Percentiles rank a stretch among this genome's conserved stretches.
Conservation (phyloP, 768 basidiomycete species). For the Auriscalpium vulgare region DNA sequence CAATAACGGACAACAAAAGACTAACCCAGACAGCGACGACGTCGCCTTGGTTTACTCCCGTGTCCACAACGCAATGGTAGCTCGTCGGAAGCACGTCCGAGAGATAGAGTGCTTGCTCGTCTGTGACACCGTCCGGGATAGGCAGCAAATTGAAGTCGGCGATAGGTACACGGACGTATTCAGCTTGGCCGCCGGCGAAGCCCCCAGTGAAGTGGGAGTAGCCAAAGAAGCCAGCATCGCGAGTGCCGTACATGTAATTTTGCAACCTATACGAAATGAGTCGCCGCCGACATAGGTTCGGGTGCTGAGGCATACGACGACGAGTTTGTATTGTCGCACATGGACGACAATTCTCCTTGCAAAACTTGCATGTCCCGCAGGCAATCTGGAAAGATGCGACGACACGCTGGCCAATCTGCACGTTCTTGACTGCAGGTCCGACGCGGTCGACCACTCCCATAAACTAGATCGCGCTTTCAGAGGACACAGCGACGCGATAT, state of each 20-base stretch:
- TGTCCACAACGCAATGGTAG: slow-evolving; percentile 69
- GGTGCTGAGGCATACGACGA: slow-evolving; percentile 36
- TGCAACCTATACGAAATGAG: slow-evolving; percentile 30
- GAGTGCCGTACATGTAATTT: slow-evolving; percentile 55
- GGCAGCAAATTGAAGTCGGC: slow-evolving; percentile 67
- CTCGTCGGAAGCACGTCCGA: slow-evolving; percentile 63
- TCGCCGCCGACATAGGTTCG: not conserved
- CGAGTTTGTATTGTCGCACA: slow-evolving; percentile 68
- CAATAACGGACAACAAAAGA: not conserved
- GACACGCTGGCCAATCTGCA: slow-evolving; percentile 60
- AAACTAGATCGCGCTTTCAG: slow-evolving; percentile 28
- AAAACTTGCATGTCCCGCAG: slow-evolving; percentile 65
- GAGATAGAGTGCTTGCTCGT: slow-evolving; percentile 53
- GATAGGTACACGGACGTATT: slow-evolving; percentile 65
- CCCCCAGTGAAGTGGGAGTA: slow-evolving; percentile 69
- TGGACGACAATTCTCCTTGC: slow-evolving; percentile 65
- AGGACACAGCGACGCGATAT: not conserved
- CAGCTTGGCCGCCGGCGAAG: slow-evolving; percentile 69
- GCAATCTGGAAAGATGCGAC: slow-evolving; percentile 77
- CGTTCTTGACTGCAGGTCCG: slow-evolving; percentile 54
- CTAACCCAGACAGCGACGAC: slow-evolving; percentile 64
- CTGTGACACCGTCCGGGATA: slow-evolving; percentile 54
- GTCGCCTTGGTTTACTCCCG: slow-evolving; percentile 65
- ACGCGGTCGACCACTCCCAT: slow-evolving; percentile 65
- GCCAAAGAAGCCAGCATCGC: slow-evolving; percentile 66